Base-by-base conservation (phyloP, 352 stramenopile genomes). In the Phytopythium mirpurense region DNA sequence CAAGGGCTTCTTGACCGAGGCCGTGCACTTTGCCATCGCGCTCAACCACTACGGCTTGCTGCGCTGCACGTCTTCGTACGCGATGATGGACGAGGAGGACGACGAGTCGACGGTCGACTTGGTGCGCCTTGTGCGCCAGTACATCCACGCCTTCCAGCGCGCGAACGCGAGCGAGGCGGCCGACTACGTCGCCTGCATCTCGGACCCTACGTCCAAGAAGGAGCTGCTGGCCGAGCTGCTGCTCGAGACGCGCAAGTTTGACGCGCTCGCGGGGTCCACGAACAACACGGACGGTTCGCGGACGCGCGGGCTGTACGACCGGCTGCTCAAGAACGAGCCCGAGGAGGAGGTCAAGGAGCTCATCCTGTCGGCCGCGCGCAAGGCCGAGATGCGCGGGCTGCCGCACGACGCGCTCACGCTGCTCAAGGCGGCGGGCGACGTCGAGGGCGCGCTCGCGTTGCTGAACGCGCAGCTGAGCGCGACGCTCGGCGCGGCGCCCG, bases 221-320 rank as follows among this genome's bases (percentile, higher is more conserved):
- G 79, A 90, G 32, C 49, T 94, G 16, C 62, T 90, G 19, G 66
- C 74, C 0, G 81, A 92, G 47, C 54, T 94, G 29, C 58, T 94
- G 24, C 74, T 94, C 35, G 84, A 94, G 46, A 92, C 84, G 15
- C 72, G 77, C 47, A 84, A 88, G 54, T 92, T 92, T 31, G 79
- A 94, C 41, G 70, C 81, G 18, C 64, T 94, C 12, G 84, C 74
- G 14, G 84, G 84, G 32, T 85, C 84, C 36, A 92, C 80, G 14
- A 90, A 88, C 65, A 86, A 86, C 64, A 81, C 84, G 51, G 81
- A 94, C 42, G 84, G 79, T 24, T 90, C 75, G 53, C 84, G 84
- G n/a, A 88, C 82, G 32, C 79, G 80, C 26, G 84, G 84, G 9
- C 62, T 86, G 23, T 74, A 83, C 41, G 81, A 94, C 36, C 80